Percentiles rank a stretch among this genome's conserved stretches.
Evolutionary conservation across 352 stramenopile genomes (phyloP).

Genomic region (Aphanomyces astaci): DNA sequence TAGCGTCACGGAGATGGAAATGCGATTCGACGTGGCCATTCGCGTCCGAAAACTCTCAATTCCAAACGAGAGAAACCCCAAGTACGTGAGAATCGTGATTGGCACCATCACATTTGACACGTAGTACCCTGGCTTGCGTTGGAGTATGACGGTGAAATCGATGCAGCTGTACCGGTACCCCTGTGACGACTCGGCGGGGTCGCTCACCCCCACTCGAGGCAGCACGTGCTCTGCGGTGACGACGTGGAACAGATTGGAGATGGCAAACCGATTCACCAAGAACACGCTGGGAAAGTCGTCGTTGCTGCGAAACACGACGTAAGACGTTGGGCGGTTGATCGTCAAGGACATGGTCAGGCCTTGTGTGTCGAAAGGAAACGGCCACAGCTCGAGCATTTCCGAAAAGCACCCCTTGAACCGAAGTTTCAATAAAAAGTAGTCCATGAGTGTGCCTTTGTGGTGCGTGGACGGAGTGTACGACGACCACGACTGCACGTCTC

Average conservation of each 20-base stretch:
- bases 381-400: constrained; percentile 8
- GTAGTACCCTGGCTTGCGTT: constrained; percentile 29
- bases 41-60: constrained; percentile 19
- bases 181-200: constrained; percentile 22
- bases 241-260: constrained; percentile 25
- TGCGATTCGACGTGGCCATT: constrained; percentile 17
- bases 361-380: constrained; percentile 15
- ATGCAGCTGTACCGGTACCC: constrained; percentile 1
- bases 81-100: constrained; percentile 27
- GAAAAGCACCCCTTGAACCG: constrained; percentile 11
- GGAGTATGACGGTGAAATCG: constrained; percentile 18
- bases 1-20: constrained; percentile 31
- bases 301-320: background rate
- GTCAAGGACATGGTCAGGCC: background rate
- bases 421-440: constrained; percentile 15
- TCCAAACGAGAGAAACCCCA: constrained; percentile 27
- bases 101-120: constrained; percentile 30
- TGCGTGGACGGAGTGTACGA: background rate
- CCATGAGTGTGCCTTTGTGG: background rate
- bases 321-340: background rate
- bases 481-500: background rate
- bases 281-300: constrained; percentile 15
- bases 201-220: constrained; percentile 16
- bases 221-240: constrained; percentile 21
- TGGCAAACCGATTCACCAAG: constrained; percentile 2